Conservation (phyloP, 331 rosid genomes). For the Erythrophleum ivorense region DNA sequence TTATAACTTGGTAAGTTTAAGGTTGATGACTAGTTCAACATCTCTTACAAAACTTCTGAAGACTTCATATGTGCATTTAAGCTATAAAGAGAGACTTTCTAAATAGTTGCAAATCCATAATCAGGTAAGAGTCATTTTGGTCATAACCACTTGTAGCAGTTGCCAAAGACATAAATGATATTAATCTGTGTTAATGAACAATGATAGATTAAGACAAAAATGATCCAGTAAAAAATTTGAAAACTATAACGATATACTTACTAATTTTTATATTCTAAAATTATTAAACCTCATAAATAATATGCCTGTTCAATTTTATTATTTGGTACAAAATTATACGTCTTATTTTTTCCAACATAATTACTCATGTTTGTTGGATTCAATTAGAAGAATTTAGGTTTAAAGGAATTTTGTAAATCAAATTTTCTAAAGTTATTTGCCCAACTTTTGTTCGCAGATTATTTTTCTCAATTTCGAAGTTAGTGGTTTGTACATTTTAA, state of each 20-base stretch:
- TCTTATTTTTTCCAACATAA: too few relatives aligned
- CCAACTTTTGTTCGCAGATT: neutral
- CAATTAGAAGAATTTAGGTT: neutral
- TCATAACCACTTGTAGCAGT: neutral
- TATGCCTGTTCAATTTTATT: neutral
- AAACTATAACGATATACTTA: neutral
- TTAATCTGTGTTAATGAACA: neutral
- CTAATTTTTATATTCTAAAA: neutral
- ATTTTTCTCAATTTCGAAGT: neutral
- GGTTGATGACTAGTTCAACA: neutral
- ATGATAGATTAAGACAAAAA: neutral
- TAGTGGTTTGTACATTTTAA: neutral
- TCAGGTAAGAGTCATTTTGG: neutral
- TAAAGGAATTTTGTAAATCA: neutral
- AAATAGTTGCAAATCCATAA: neutral
- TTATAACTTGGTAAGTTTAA: neutral
- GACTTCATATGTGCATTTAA: neutral
- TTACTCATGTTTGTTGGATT: neutral
- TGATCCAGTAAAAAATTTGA: neutral
- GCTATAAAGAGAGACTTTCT: neutral
- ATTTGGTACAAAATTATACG: neutral
- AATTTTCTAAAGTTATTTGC: neutral
- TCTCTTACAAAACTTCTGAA: neutral
- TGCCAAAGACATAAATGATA: neutral
- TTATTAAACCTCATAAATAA: neutral